Evolutionary conservation across 1,284 basidiomycete species (phyloP).

Genomic region (Cryptococcus sp.): DNA sequence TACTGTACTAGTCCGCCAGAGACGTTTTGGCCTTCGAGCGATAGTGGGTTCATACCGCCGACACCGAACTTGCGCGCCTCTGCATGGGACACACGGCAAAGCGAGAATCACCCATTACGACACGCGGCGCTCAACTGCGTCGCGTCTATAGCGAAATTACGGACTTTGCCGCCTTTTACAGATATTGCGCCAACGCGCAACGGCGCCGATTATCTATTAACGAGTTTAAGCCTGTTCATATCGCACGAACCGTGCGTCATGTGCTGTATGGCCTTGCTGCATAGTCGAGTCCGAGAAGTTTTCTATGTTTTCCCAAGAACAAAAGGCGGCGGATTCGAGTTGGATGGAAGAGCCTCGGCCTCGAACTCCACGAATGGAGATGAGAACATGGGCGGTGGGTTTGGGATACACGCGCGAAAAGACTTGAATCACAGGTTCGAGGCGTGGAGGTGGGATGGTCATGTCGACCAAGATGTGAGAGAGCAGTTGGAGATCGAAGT

Average conservation of each 20-base stretch:
- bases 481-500: slow-evolving; percentile 18
- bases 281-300: slow-evolving; percentile 83
- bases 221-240: slow-evolving; percentile 74
- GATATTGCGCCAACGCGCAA: slow-evolving; percentile 55
- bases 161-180: slow-evolving; percentile 55
- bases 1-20: slow-evolving; percentile 68
- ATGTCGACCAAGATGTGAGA: slow-evolving; percentile 28
- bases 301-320: slow-evolving; percentile 64
- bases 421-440: slow-evolving; percentile 80
- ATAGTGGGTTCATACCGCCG: slow-evolving; percentile 57
- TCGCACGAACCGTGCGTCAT: slow-evolving; percentile 95
- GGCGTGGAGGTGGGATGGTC: slow-evolving; percentile 56
- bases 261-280: slow-evolving; percentile 91
- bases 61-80: slow-evolving; percentile 48
- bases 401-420: slow-evolving; percentile 70
- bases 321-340: slow-evolving; percentile 52
- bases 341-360: not conserved
- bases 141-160: slow-evolving; percentile 57
- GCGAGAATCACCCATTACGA: slow-evolving; percentile 70
- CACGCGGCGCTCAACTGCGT: slow-evolving; percentile 80
- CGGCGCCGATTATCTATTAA: slow-evolving; percentile 80
- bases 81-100: slow-evolving; percentile 68
- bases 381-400: slow-evolving; percentile 41
- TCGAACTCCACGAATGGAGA: not conserved
- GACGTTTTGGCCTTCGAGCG: slow-evolving; percentile 47